Evolutionary conservation across 2,329 filamentous ascomycete genomes (phyloP).

Genomic region (Neofusicoccum sp.): DNA sequence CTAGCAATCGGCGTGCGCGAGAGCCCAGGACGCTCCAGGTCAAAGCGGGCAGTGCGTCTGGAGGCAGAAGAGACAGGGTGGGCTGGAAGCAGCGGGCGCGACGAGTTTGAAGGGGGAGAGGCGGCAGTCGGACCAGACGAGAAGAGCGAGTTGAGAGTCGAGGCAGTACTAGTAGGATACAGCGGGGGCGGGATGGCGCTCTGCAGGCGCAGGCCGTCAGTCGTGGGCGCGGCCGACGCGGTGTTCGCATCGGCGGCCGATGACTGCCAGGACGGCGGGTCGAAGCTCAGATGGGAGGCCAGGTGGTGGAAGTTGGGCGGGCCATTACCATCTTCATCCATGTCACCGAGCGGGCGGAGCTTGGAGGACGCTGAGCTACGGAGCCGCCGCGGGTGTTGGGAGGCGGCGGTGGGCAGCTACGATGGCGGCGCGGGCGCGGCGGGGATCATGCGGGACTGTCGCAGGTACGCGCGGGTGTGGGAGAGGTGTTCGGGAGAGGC

Average conservation of each 20-base stretch:
- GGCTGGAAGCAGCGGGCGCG: background rate
- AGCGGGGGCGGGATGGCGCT: constrained; percentile 2
- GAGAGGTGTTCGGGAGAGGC: background rate
- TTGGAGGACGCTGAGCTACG: background rate
- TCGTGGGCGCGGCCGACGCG: background rate
- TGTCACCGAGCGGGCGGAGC: background rate
- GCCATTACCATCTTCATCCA: constrained; percentile 6
- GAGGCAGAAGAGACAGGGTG: constrained; percentile 1
- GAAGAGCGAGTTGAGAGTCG: background rate
- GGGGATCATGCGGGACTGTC: background rate
- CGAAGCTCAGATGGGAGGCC: constrained; percentile 16
- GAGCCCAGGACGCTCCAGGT: background rate
- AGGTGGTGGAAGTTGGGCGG: constrained; percentile 16
- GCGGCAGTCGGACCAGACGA: constrained; percentile 14
- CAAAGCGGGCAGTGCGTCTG: constrained; percentile 7
- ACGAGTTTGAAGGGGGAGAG: constrained; percentile 9
- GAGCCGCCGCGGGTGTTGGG: background rate
- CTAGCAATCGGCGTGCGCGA: constrained; percentile 26
- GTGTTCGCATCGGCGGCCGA: background rate
- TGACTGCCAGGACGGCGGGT: constrained; percentile 1
- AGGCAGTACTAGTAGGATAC: background rate
- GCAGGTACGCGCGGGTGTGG: background rate
- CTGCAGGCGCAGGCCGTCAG: constrained; percentile 5
- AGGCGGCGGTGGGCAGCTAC: background rate
- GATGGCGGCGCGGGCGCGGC: background rate